Evolutionary conservation across 495 filamentous ascomycete species (phyloP), one percentile per base, ranked within the genome.

Genomic region (Aspergillus diversus): DNA sequence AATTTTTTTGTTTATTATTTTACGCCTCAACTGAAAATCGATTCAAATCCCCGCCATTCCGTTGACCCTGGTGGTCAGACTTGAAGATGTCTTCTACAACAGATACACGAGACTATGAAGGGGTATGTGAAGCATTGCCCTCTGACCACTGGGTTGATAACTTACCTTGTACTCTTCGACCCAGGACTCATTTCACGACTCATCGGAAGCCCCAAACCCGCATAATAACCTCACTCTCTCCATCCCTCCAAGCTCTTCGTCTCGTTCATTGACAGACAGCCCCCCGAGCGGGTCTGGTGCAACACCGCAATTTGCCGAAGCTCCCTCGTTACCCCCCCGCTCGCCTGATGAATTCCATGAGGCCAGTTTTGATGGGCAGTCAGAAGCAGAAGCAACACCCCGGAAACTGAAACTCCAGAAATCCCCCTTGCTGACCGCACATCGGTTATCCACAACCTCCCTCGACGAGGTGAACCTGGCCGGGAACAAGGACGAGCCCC

Each of bases 181-280:
- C 9, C 74, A 92, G 90, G 90, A 93, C 61, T 86, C 86, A 21
- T 93, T 92, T 60, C 89, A 92, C 71, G 90, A 94, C 77, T 89
- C 89, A 60, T 78, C 85, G 66, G 90, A 92, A 75, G 80, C 69
- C 34, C 62, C 76, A 66, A 59, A 57, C 39, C 63, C 64, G 63
- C 66, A 77, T 56, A 62, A 70, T 15, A 70, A 70, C 53, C 73
- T 75, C 35, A 70, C 73, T 50, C 67, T 75, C 51, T 66, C 70
- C 21, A 74, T 79, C 27, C 77, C 77, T 63, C 65, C 72, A 61
- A 72, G 73, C 59, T 56, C 74, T 46, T 77, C 79, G 7, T 72
- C 75, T 9, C 73, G 80, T 51, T 84, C 82, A 37, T 63, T 86
- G 66, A 82, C 81, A 42, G 77, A 84, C 68, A 81, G 79, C 48